Percentiles rank a stretch among this genome's conserved stretches.
Evolutionary conservation across 179 eudicot species (phyloP).

Genomic region (Spinacia oleracea): DNA sequence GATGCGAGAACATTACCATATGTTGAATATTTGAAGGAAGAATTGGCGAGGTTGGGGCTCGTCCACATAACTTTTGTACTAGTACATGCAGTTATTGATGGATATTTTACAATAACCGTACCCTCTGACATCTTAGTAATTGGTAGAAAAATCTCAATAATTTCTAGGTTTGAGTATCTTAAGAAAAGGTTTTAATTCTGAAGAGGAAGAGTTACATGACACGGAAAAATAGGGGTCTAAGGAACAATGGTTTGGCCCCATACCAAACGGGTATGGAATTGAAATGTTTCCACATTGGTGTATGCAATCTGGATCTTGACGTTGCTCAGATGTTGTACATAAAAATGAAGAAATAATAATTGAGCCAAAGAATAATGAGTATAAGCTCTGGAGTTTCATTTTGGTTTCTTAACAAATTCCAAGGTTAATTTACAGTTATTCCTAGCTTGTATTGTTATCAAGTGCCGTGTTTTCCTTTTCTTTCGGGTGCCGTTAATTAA

Average conservation of each 20-base stretch:
- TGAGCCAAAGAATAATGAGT: neutral
- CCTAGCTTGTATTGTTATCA: no score
- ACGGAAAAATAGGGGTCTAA: neutral
- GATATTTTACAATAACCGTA: neutral
- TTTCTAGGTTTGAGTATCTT: slow-evolving; percentile 11
- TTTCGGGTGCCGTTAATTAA: no score
- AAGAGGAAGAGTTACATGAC: slow-evolving; percentile 2
- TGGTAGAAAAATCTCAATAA: no score
- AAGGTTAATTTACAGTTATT: no score
- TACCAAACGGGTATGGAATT: slow-evolving; percentile 20
- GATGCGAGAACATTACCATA: neutral
- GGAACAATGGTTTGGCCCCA: neutral
- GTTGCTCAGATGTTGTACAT: slow-evolving; percentile 1
- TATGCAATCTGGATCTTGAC: neutral
- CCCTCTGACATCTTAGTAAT: neutral
- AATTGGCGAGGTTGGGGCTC: neutral
- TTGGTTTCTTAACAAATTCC: no score
- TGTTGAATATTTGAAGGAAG: neutral
- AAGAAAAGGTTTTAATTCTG: neutral
- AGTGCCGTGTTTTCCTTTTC: no score
- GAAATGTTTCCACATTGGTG: neutral
- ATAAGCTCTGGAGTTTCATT: neutral
- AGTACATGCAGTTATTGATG: neutral
- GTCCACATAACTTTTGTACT: neutral
- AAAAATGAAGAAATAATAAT: neutral